Conservation (phyloP, 1,284 basidiomycete species). For the Melampsora americana region DNA sequence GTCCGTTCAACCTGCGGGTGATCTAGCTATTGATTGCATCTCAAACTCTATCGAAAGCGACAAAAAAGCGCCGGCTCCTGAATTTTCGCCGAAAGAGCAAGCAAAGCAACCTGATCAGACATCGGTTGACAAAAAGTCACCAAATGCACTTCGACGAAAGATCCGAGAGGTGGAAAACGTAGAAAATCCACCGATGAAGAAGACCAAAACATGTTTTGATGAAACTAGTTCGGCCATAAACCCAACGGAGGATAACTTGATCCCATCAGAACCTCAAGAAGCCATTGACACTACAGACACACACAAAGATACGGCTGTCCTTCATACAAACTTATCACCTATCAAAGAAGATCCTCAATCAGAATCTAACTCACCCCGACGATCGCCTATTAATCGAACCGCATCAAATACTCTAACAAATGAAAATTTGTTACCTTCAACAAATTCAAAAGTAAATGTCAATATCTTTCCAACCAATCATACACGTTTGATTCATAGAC, state of each 20-base stretch:
- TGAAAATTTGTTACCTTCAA: neutral
- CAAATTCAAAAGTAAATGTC: neutral
- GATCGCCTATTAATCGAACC: neutral
- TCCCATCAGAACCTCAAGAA: neutral
- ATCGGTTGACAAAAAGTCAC: neutral
- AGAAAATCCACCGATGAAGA: neutral
- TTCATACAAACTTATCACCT: neutral
- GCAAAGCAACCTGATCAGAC: too few species aligned
- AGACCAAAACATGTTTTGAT: neutral
- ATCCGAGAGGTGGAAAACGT: neutral
- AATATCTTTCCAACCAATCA: neutral
- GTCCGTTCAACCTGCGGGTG: neutral
- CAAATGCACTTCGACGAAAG: neutral
- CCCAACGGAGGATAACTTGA: too few species aligned
- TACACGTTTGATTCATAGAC: neutral
- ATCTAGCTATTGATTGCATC: neutral
- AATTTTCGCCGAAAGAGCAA: neutral
- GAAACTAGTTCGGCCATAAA: neutral
- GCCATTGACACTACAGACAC: neutral
- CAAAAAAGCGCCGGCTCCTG: neutral
- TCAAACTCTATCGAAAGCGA: neutral
- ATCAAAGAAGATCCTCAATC: neutral
- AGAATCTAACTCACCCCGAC: neutral
- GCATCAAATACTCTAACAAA: neutral
- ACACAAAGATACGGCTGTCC: neutral